Percentiles rank a stretch among this genome's conserved stretches.
These are phyloP conservation scores for Styphnolobium japonicum DNA, from an alignment of 306 rosid species.

Conservation along the genomic window DNA sequence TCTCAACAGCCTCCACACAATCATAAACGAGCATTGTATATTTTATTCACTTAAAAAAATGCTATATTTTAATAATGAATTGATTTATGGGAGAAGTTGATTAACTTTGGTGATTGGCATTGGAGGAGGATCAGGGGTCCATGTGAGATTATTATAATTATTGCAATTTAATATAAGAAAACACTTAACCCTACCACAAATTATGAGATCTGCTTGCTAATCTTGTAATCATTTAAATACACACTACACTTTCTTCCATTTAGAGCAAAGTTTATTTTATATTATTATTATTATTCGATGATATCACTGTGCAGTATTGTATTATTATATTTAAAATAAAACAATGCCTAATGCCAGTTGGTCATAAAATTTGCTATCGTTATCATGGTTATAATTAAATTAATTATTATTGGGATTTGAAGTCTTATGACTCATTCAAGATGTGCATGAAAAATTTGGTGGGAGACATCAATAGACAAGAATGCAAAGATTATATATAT, in stretches of 20 bases:
- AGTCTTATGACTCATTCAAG: background rate
- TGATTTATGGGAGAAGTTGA: background rate
- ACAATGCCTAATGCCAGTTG: background rate
- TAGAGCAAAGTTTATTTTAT: background rate
- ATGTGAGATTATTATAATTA: background rate
- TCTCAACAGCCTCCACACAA: background rate
- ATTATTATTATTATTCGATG: background rate
- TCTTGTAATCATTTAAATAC: background rate
- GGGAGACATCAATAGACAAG: background rate
- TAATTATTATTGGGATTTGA: background rate
- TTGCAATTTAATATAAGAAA: background rate
- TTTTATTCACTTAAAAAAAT: background rate
- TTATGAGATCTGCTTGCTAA: slow-evolving; percentile 24
- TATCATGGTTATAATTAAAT: background rate
- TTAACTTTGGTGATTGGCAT: slow-evolving; percentile 3
- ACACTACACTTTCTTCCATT: background rate
- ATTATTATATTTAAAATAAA: background rate
- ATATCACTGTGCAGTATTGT: background rate
- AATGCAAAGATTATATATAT: background rate
- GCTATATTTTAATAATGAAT: background rate
- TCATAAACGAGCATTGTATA: background rate
- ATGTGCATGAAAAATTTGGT: background rate
- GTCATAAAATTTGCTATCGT: background rate
- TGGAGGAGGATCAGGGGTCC: background rate
- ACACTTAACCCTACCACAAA: slow-evolving; percentile 31